These are phyloP conservation scores for Podospora fimiseda DNA, from an alignment of 495 filamentous ascomycete species.

Conservation along the genomic window DNA sequence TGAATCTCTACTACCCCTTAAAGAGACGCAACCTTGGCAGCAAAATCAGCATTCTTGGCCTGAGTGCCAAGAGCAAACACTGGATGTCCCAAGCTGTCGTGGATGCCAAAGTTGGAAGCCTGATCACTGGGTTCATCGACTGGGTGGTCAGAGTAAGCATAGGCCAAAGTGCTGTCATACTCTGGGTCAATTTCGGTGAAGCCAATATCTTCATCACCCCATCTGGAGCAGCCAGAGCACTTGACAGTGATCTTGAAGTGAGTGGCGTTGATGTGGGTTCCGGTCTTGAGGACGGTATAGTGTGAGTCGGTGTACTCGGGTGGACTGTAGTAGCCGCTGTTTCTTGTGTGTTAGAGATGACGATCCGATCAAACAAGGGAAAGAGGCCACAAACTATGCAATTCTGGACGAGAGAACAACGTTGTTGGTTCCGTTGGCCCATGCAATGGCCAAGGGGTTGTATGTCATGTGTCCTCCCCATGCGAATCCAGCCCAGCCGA, in stretches of 20 bases:
- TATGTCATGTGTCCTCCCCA: conserved; percentile 45
- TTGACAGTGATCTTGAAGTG: conserved; percentile 41
- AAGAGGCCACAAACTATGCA: conserved; percentile 33
- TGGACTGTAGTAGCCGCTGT: conserved; percentile 41
- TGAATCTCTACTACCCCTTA: neutral
- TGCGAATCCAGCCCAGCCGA: conserved; percentile 42
- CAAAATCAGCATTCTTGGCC: conserved; percentile 26
- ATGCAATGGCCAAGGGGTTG: conserved; percentile 39
- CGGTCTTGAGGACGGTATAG: conserved; percentile 37
- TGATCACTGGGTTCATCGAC: conserved; percentile 31
- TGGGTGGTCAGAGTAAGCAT: conserved; percentile 29
- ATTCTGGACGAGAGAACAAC: conserved; percentile 35
- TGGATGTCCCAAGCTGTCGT: conserved; percentile 41
- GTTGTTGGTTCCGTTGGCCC: conserved; percentile 34
- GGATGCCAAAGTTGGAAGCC: conserved; percentile 36
- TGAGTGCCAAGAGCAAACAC: conserved; percentile 30
- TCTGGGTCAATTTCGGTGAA: conserved; percentile 31
- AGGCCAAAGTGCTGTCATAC: conserved; percentile 34
- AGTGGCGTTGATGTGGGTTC: conserved; percentile 39
- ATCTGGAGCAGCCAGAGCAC: conserved; percentile 38
- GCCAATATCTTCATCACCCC: conserved; percentile 39
- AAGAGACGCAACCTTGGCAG: conserved; percentile 14
- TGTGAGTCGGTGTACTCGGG: conserved; percentile 26
- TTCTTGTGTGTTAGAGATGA: conserved; percentile 8
- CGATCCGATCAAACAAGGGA: neutral